These are phyloP conservation scores for Adansonia madagascariensis DNA, from an alignment of 441 rosid genomes.

Conservation along the genomic window DNA sequence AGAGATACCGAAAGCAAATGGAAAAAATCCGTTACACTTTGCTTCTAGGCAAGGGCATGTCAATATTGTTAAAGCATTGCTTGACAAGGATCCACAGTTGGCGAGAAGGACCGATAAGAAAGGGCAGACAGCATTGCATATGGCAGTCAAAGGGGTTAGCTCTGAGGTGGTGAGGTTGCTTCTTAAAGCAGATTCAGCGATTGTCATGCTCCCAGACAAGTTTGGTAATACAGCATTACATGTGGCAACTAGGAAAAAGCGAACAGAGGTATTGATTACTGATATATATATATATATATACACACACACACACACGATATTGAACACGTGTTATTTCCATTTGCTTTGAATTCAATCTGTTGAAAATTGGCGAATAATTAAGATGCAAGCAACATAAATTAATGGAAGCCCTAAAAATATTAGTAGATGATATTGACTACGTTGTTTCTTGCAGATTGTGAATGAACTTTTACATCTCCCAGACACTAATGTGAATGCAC, in stretches of 20 bases:
- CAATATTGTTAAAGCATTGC: constrained; percentile 70
- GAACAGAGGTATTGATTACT: constrained; percentile 56
- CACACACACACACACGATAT: not conserved
- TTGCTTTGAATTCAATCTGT: not conserved
- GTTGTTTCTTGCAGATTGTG: constrained; percentile 60
- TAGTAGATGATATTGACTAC: not conserved
- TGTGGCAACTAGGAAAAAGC: constrained; percentile 81
- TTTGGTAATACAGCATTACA: constrained; percentile 82
- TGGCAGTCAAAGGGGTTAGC: constrained; percentile 92
- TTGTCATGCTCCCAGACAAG: constrained; percentile 85
- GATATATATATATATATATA: not conserved
- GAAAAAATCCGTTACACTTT: constrained; percentile 88
- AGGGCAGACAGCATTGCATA: constrained; percentile 92
- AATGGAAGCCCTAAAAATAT: not conserved
- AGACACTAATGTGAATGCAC: constrained; percentile 72
- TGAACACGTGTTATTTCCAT: not conserved
- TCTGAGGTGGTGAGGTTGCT: constrained; percentile 66
- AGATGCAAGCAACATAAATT: not conserved
- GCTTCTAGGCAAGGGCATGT: constrained; percentile 91
- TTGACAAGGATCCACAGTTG: constrained; percentile 67
- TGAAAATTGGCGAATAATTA: not conserved
- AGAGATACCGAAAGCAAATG: constrained; percentile 68
- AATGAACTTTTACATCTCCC: constrained; percentile 63
- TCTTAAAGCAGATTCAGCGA: constrained; percentile 73
- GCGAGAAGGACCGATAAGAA: constrained; percentile 88